Evolutionary conservation across 1,284 basidiomycete species (phyloP), one percentile per base, ranked within the genome.

Genomic region (Trichosporon sp.): DNA sequence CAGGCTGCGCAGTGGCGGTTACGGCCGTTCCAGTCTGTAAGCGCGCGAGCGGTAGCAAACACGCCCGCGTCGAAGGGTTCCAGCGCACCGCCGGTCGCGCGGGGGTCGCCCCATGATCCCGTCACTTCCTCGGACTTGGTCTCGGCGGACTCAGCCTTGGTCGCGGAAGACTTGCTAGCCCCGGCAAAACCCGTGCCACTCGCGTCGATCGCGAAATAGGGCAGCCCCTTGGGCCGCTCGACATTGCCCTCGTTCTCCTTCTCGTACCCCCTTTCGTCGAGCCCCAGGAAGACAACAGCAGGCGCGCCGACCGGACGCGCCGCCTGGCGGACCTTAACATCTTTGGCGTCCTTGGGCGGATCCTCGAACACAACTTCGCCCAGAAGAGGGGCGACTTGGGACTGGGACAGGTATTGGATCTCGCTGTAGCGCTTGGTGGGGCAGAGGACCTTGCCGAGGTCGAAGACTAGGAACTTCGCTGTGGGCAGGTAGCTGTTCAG

Each of bases 1-100:
- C 96, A 98, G 0, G 88, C 90, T 0, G 95, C 88, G 80, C 96
- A 99, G 84, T 92, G 97, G 90, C 93, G 92, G 81, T 94, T 94
- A 69, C 93, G 86, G 66, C 86, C 86, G 80, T 96, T 96, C 95
- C 94, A 97, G 80, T 96, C 94, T 6, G 91, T 86, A 87, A 96
- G 86, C 68, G 91, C 92, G 73, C 92, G 86, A 1, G 90, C 92
- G 69, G 88, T 87, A 0, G 92, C 91, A 78, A 92, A 92, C 0
- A 96, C 83, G 0, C 88, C 90, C 1, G 90, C 92, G 61, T 90
- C 89, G 79, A 80, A 84, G 1, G 73, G 70, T 11, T 71, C 69
- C 78, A 84, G 79, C 7, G 72, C 71, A 4, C 86, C 85, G 80
- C 90, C 89, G 26, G 90, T 86, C 0, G 87, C 80, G 71, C 92